A percentile compares a stretch with the other conserved stretches of the same genome.
These are phyloP conservation scores for Alternaria incomplexa DNA, from an alignment of 2,329 filamentous ascomycete genomes.

Conservation along the genomic window DNA sequence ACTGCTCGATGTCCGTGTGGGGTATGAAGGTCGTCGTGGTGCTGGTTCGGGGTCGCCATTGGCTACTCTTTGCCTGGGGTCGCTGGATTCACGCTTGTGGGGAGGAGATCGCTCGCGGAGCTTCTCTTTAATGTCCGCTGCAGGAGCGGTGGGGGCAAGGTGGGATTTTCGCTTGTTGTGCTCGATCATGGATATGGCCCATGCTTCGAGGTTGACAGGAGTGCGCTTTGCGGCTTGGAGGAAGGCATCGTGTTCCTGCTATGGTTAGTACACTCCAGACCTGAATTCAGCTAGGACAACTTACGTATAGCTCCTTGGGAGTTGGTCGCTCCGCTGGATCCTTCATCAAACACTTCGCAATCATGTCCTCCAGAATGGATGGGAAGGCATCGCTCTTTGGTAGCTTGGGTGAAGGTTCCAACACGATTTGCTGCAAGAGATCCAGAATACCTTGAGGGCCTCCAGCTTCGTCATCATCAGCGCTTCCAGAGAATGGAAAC, in stretches of 20 bases:
- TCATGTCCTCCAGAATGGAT: slow-evolving; percentile 92
- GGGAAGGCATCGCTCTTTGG: slow-evolving; percentile 98
- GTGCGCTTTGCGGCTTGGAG: slow-evolving; percentile 96
- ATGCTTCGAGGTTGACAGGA: slow-evolving; percentile 89
- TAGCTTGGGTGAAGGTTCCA: slow-evolving; percentile 90
- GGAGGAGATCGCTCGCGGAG: slow-evolving; percentile 45
- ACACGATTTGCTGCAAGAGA: slow-evolving; percentile 94
- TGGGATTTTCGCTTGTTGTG: slow-evolving; percentile 95
- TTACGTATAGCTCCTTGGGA: slow-evolving; percentile 88
- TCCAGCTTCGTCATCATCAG: slow-evolving; percentile 69
- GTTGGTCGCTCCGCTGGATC: slow-evolving; percentile 87
- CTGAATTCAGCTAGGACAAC: slow-evolving; percentile 39
- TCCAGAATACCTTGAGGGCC: slow-evolving; percentile 93
- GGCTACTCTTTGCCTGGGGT: slow-evolving; percentile 30
- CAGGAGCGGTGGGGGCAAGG: slow-evolving; percentile 78
- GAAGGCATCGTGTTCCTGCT: slow-evolving; percentile 87
- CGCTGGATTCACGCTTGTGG: slow-evolving; percentile 29
- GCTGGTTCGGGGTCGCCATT: slow-evolving; percentile 33
- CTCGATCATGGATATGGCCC: slow-evolving; percentile 94
- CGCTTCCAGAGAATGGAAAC: slow-evolving; percentile 91
- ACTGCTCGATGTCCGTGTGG: slow-evolving; percentile 52
- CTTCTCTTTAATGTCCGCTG: slow-evolving; percentile 57
- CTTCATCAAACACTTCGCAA: slow-evolving; percentile 93
- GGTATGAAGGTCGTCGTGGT: slow-evolving; percentile 50
- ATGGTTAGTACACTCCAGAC: slow-evolving; percentile 17